These are phyloP conservation scores for Geranomyces variabilis DNA, from an alignment of 192 early-diverging fungal genomes.

Conservation along the genomic window DNA sequence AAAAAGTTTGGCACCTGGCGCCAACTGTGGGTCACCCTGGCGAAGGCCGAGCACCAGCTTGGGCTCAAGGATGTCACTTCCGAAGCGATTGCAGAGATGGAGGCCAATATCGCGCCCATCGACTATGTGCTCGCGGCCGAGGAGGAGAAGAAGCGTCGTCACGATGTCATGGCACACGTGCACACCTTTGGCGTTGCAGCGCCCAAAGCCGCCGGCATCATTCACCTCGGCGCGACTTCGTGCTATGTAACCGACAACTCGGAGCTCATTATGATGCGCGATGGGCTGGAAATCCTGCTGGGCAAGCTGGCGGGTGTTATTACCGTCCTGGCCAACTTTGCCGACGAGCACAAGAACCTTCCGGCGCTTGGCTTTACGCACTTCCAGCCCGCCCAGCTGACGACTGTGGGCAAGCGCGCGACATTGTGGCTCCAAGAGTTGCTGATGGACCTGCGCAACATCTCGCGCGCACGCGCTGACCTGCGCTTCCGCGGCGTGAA, in stretches of 20 bases:
- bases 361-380: conserved; percentile 98
- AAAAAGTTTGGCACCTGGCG: conserved; percentile 97
- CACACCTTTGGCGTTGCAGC: conserved; percentile 84
- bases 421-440: conserved; percentile 97
- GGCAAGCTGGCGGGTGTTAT: conserved; percentile 86
- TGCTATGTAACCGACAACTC: conserved; percentile 99
- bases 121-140: conserved; percentile 86
- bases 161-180: conserved; percentile 99
- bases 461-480: conserved; percentile 84
- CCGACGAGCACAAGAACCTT: conserved; percentile 74
- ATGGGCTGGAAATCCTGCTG: conserved; percentile 90
- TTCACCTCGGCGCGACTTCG: conserved; percentile 97
- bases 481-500: conserved; percentile 94
- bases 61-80: conserved; percentile 87
- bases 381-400: conserved; percentile 98
- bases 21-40: conserved; percentile 91
- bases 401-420: conserved; percentile 97
- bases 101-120: conserved; percentile 79
- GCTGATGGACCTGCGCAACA: conserved; percentile 93
- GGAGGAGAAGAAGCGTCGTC: conserved; percentile 91
- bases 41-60: conserved; percentile 88
- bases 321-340: conserved; percentile 78
- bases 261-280: conserved; percentile 96
- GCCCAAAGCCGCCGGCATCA: conserved; percentile 89
- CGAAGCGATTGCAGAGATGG: conserved; percentile 87